Percentiles rank a stretch among this genome's conserved stretches.
Evolutionary conservation across 768 basidiomycete species (phyloP).

Genomic region (Sporobolomyces phaffii): DNA sequence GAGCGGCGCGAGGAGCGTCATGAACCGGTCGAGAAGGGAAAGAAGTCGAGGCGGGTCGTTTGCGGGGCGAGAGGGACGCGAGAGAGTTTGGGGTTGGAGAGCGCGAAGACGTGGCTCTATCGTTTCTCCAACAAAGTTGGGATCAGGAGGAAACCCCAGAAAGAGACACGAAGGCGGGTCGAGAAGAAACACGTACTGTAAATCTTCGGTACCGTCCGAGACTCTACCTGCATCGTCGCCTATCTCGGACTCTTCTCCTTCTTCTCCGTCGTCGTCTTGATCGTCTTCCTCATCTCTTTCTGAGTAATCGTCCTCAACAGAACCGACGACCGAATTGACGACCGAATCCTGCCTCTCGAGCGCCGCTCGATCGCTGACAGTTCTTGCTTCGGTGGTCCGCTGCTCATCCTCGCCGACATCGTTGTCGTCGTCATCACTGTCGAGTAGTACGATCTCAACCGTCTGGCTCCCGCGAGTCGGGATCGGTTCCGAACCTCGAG

Average conservation of each 20-base stretch:
- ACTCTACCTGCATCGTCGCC: too few species aligned
- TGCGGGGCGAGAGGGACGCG: background rate
- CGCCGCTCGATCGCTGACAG: too few species aligned
- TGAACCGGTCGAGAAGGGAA: too few species aligned
- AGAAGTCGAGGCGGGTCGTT: too few species aligned
- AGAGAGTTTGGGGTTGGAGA: background rate
- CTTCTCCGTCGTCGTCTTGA: background rate
- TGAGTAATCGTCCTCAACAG: background rate
- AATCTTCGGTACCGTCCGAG: too few species aligned
- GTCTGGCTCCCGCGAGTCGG: background rate
- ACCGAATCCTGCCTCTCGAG: background rate
- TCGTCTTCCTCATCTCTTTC: background rate
- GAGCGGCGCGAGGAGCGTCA: too few species aligned
- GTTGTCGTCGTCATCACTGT: background rate
- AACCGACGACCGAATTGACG: background rate
- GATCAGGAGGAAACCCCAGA: too few species aligned
- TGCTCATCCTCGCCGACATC: too few species aligned
- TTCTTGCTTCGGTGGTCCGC: too few species aligned
- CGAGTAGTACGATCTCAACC: constrained; percentile 1
- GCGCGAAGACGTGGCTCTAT: background rate
- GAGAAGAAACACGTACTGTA: background rate
- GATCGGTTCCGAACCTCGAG: too few species aligned
- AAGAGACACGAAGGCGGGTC: background rate
- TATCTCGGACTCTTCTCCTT: too few species aligned
- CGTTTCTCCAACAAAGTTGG: too few species aligned